Percentiles rank a stretch among this genome's conserved stretches.
Conservation (phyloP, 306 rosid species). For the Cucumis sativus region DNA sequence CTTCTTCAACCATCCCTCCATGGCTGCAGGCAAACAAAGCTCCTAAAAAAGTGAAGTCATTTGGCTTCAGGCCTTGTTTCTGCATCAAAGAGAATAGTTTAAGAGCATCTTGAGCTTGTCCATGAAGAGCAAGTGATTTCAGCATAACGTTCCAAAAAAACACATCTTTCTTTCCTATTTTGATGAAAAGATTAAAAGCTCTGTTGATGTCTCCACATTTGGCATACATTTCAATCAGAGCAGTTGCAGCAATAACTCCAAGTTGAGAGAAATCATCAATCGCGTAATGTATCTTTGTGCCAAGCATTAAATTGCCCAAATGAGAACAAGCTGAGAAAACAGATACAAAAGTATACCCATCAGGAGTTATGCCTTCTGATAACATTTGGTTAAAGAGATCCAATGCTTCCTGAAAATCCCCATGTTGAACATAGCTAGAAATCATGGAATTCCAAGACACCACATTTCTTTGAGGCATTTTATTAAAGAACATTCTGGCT, state of each 20-base stretch:
- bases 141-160: conserved; percentile 22
- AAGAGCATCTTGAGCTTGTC: conserved; percentile 18
- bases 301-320: conserved; percentile 10
- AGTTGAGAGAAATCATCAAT: conserved; percentile 15
- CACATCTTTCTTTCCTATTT: conserved; percentile 17
- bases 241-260: conserved; percentile 17
- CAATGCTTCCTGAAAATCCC: conserved; percentile 12
- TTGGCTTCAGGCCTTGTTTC: conserved; percentile 11
- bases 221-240: conserved; percentile 19
- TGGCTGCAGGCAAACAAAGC: conserved; percentile 22
- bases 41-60: conserved; percentile 15
- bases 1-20: conserved; percentile 16
- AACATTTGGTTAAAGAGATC: conserved; percentile 15
- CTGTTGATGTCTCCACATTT: conserved; percentile 20
- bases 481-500: conserved; percentile 11
- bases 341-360: conserved; percentile 18
- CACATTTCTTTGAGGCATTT: conserved; percentile 20
- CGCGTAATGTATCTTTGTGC: conserved; percentile 11
- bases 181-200: conserved; percentile 7
- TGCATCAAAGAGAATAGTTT: conserved; percentile 12
- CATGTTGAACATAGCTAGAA: conserved; percentile 11
- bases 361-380: conserved; percentile 8
- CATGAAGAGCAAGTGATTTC: conserved; percentile 12
- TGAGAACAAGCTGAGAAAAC: conserved; percentile 20
- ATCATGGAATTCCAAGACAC: conserved; percentile 25